Base-by-base conservation (phyloP, 2,329 filamentous ascomycete genomes). In the Meredithiella fracta region DNA sequence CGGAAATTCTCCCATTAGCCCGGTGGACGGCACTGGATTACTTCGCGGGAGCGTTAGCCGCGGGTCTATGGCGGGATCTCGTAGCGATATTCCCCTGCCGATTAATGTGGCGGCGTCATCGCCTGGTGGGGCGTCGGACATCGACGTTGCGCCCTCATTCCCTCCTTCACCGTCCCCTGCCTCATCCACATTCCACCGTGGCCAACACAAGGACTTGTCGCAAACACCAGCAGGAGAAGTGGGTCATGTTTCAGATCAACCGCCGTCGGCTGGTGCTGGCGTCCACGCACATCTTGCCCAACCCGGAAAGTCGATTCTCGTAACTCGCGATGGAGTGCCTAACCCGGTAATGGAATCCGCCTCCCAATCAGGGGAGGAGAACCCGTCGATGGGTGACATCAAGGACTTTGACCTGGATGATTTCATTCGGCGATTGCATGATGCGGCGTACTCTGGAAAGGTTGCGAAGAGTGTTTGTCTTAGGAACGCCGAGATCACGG, bases 381-480 rank as follows among this genome's bases (percentile, higher is more conserved):
- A 58, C 49, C 85, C 95, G 69, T 85, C 86, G 60, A 94, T 97
- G 76, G 82, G 85, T 56, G 87, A 94, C 22, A 79, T 97, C 64
- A 95, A 95, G 68, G 81, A 90, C 37, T 86, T 92, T 62, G 92
- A 98, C 66, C 74, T 98, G 29, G 92, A 98, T 65, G 92, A 98
- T 66, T 96, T 94, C 75, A 98, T 98, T 66, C 89, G 90, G 64
- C 82, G 92, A 47, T 78, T 98, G 47, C 74, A 98, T 55, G 92
- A 98, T 68, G 91, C 92, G 8, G 92, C 86, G 11, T 98, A 98
- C 66, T 86, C 89, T 47, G 89, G 89, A 61, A 98, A 98, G 69
- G 87, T 96, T 63, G 97, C 92, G 60, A 98, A 98, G 75, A 88
- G 89, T 22, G 91, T 97, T 23, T 96, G 90, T 63, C 75, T 98